Conservation (phyloP, 2,329 filamentous ascomycete genomes). For the Fusarium scirpi region DNA sequence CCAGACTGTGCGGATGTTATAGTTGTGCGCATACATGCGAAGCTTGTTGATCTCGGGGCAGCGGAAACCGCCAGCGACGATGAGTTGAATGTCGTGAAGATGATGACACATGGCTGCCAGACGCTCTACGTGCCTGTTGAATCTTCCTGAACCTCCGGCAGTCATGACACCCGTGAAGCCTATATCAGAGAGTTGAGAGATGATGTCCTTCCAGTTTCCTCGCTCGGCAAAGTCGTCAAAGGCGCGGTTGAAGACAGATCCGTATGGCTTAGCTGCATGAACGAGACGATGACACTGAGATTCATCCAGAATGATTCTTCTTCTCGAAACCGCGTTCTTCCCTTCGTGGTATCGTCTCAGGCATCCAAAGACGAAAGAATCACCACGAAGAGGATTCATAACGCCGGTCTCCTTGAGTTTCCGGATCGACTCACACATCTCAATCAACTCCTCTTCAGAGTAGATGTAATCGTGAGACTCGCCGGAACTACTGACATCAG, state of each 20-base stretch:
- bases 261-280: constrained; percentile 55
- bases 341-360: constrained; percentile 44
- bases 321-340: background rate
- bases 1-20: constrained; percentile 50
- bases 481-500: constrained; percentile 11
- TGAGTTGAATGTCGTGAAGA: constrained; percentile 57
- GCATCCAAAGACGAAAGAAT: constrained; percentile 69
- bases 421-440: constrained; percentile 58
- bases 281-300: constrained; percentile 57
- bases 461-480: constrained; percentile 62
- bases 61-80: constrained; percentile 65
- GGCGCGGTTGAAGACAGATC: constrained; percentile 67
- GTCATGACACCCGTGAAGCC: constrained; percentile 67
- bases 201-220: constrained; percentile 28
- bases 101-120: constrained; percentile 54
- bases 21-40: constrained; percentile 43
- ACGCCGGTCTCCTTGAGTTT: constrained; percentile 54
- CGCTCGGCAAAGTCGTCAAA: constrained; percentile 61
- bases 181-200: constrained; percentile 54
- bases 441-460: constrained; percentile 55
- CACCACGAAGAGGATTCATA: constrained; percentile 57
- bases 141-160: constrained; percentile 61
- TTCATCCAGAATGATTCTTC: constrained; percentile 53
- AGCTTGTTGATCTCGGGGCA: constrained; percentile 54
- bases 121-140: constrained; percentile 54